phyloP scores from a whole-genome alignment of 257 asterid genomes.

The Nicotiana otophora region DNA sequence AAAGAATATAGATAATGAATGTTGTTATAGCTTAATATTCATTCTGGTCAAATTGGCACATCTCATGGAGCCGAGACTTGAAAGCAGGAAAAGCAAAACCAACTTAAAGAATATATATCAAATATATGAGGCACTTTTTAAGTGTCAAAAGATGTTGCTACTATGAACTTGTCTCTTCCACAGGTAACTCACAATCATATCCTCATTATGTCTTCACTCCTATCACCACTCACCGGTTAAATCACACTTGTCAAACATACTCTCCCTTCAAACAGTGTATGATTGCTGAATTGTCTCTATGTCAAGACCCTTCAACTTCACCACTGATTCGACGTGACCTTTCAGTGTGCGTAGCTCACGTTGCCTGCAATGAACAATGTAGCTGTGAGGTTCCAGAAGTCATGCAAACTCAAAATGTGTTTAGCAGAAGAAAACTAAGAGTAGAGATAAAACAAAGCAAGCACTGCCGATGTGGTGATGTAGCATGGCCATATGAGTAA shows the following conservation, averaged over 20 bases:
- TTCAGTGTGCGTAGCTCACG: constrained; percentile 85
- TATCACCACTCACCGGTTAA: constrained; percentile 14
- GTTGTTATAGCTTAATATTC: background rate
- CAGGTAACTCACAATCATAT: too few species aligned
- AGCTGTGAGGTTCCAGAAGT: background rate
- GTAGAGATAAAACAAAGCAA: background rate
- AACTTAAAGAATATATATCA: background rate
- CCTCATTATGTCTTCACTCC: background rate
- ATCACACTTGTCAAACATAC: constrained; percentile 17
- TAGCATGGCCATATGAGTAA: background rate
- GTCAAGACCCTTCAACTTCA: constrained; percentile 92
- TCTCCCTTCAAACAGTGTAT: constrained; percentile 67
- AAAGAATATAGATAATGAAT: background rate
- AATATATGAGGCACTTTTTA: constrained; percentile 4
- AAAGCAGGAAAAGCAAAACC: background rate
- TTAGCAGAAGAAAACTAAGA: background rate
- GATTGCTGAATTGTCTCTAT: constrained; percentile 92
- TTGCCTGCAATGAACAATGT: constrained; percentile 37
- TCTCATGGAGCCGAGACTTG: background rate
- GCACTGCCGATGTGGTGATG: background rate
- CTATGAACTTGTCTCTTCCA: background rate
- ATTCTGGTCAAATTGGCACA: background rate
- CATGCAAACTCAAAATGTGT: background rate
- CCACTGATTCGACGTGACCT: constrained; percentile 95
- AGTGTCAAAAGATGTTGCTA: background rate